Evolutionary conservation across 108 stramenopile species (phyloP), one percentile per base, ranked within the genome.

Genomic region (Stephanodiscus triporus): DNA sequence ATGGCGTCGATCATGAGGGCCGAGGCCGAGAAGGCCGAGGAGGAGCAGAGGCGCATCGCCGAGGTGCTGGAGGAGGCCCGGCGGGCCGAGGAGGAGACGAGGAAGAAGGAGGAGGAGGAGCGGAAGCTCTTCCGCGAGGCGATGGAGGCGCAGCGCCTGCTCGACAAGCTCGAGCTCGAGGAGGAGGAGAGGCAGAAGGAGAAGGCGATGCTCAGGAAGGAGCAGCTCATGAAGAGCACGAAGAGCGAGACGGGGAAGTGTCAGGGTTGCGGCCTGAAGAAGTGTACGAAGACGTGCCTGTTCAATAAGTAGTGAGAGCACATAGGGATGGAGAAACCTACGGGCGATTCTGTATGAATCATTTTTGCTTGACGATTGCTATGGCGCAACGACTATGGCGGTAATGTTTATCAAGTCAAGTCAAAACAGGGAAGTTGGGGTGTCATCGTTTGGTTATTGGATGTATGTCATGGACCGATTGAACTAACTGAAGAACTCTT

Each of bases 201-300:
- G 32, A 83, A 89, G 72, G 89, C 88, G 54, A 72, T 78, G 55
- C 73, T 79, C 50, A 81, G 85, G 65, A 89, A 89, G 68, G 94
- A 95, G 66, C 67, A 73, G 60, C 64, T 56, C 38, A 91, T 75
- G 58, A 80, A 81, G 45, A 91, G 91, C 61, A 91, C 89, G n/a
- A 92, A 91, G 75, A 78, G 79, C 2, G 59, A 63, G 10, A 68
- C 70, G 37, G 95, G 95, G 19, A 94, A 87, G 62, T 96, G 95
- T 63, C 91, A 96, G 80, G 89, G 85, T 16, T 96, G 95, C 72
- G 92, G 92, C 5, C 63, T 96, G 60, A 96, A 96, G 77, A 96
- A 91, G 68, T 96, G 95, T 79, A 92, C 87, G 72, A 91, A 91
- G 72, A 84, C 85, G 4, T 96, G 95, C 66, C 56, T 91, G 51